Base-by-base conservation (phyloP, 768 basidiomycete species). In the Agaricus blazei region DNA sequence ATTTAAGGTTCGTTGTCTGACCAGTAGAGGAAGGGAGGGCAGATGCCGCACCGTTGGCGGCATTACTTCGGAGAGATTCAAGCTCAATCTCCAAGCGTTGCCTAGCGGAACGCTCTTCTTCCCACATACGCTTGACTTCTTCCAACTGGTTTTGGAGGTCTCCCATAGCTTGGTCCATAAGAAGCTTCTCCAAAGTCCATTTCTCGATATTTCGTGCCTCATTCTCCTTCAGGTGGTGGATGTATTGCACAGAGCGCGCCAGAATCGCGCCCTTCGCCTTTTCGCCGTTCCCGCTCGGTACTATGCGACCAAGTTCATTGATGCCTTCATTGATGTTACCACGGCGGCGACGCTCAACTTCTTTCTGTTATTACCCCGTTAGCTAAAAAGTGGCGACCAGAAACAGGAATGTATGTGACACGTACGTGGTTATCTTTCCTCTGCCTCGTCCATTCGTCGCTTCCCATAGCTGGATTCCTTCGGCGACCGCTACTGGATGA, bases 251-350 rank as follows among this genome's bases (percentile, higher is more conserved):
- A 1, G 94, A 93, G 34, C 88, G 88, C 2, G 82, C 76, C 23
- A 98, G 84, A 59, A 98, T 88, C 3, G 89, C 88, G 19, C 93
- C 91, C 65, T 98, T 97, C 51, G 88, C 87, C 63, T 89, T 90
- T 67, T 93, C 90, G 29, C 90, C 90, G 0, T 88, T 85, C 27
- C 86, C 89, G 61, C 86, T 89, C 3, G 95, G 95, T 9, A 98
- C 87, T 61, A 95, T 90, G 0, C 86, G 82, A 0, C 89, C 88
- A 14, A 98, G 85, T 62, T 90, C 88, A 64, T 90, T 93, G 73
- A 99, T 97, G 0, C 95, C 95, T 59, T 95, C 90, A 70, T 96
- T 97, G 72, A 99, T 98, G 62, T 93, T 93, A 15, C 94, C 94
- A 46, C 96, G 80, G 51, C 96, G 87, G 37, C 93, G 84, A 51